Conservation (phyloP, 805 yeast genomes). For the Komagataella ulmi region DNA sequence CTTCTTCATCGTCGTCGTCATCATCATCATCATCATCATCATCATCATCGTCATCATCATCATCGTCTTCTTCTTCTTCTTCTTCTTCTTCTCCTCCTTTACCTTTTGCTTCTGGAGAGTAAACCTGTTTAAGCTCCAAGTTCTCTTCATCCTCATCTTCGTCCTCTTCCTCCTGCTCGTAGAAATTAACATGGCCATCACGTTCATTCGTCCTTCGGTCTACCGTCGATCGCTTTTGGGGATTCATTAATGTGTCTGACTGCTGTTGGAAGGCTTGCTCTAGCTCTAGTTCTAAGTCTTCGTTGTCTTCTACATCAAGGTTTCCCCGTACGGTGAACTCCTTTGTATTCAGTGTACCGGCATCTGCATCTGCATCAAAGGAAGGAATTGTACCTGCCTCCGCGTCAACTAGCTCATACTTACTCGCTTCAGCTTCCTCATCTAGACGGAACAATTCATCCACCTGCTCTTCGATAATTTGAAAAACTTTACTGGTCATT, state of each 20-base stretch:
- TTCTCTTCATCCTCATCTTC: not conserved
- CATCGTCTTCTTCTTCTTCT: conserved; percentile 13
- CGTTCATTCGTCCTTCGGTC: not conserved
- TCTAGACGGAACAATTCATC: conserved; percentile 65
- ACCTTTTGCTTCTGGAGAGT: conserved; percentile 7
- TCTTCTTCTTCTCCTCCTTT: conserved; percentile 19
- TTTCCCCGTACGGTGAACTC: not conserved
- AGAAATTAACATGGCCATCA: not conserved
- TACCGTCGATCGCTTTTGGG: not conserved
- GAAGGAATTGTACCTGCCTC: conserved; percentile 14
- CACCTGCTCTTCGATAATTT: conserved; percentile 67
- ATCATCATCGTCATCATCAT: conserved; percentile 9
- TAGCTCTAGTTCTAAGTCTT: conserved; percentile 13
- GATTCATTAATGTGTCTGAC: not conserved
- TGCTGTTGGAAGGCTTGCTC: conserved; percentile 1
- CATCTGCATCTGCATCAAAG: conserved; percentile 1
- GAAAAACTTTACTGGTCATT: conserved; percentile 57
- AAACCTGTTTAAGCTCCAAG: not conserved
- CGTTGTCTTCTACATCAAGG: conserved; percentile 7
- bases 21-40: conserved; percentile 10
- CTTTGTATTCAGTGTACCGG: conserved; percentile 4
- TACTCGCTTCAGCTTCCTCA: conserved; percentile 70
- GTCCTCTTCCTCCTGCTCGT: not conserved
- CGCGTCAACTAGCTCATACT: conserved; percentile 59
- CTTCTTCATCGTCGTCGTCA: conserved; percentile 30